phyloP scores from a whole-genome alignment of 148 eudicot genomes.

The Spergularia marina region DNA sequence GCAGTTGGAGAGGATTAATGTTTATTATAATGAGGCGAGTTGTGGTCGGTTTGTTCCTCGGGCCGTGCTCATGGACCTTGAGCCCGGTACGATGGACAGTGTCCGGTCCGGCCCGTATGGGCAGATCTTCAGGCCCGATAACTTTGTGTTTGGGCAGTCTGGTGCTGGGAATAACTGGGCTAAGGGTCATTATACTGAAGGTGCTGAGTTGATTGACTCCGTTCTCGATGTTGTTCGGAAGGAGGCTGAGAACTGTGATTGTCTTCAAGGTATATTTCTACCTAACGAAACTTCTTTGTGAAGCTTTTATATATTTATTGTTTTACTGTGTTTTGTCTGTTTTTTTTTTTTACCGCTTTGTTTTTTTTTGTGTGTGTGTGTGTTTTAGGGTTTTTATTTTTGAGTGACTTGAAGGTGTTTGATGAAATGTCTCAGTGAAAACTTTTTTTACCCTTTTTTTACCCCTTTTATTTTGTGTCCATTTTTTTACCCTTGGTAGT shows the following conservation, averaged over 20 bases:
- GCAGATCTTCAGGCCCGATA: slow-evolving; percentile 69
- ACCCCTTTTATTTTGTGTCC: neutral
- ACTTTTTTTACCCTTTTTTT: too few relatives aligned
- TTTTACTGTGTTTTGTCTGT: neutral
- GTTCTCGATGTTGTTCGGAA: slow-evolving; percentile 74
- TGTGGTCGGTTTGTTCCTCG: slow-evolving; percentile 64
- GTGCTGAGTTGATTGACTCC: slow-evolving; percentile 72
- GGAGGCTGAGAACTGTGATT: slow-evolving; percentile 67
- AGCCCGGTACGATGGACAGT: slow-evolving; percentile 78
- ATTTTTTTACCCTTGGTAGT: neutral
- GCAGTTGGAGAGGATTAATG: slow-evolving; percentile 62
- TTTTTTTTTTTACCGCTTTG: too few relatives aligned
- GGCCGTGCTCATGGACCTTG: slow-evolving; percentile 74
- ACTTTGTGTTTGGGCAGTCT: slow-evolving; percentile 68
- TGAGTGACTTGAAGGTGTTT: neutral
- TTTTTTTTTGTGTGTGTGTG: too few relatives aligned
- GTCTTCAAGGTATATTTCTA: slow-evolving; percentile 58
- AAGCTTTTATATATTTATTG: neutral
- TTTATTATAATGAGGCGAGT: slow-evolving; percentile 66
- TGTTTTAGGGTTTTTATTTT: neutral
- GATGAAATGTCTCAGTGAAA: slow-evolving; percentile 3
- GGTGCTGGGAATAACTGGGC: slow-evolving; percentile 86
- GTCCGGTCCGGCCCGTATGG: slow-evolving; percentile 59
- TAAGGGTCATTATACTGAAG: slow-evolving; percentile 74
- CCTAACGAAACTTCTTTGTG: slow-evolving; percentile 9